phyloP scores from a whole-genome alignment of 345 rosid species.

The Euphorbia peplus region DNA sequence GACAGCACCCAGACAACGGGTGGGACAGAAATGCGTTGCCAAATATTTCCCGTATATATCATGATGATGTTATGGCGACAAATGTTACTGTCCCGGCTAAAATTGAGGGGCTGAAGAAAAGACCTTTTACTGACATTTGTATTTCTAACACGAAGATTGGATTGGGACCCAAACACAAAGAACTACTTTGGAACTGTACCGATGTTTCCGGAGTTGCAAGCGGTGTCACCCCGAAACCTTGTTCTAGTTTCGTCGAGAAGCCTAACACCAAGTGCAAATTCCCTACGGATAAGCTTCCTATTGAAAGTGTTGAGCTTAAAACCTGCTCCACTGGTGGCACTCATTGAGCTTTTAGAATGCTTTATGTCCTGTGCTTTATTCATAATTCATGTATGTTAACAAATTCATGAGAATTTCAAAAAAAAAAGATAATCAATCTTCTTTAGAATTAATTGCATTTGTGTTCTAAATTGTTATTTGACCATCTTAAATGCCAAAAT shows the following conservation, averaged over 20 bases:
- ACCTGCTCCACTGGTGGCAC: constrained; percentile 32
- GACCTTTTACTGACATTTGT: constrained; percentile 60
- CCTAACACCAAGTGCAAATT: constrained; percentile 40
- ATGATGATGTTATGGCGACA: constrained; percentile 47
- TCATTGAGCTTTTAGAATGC: background rate
- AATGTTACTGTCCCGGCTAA: constrained; percentile 53
- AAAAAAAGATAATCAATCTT: too few relatives aligned
- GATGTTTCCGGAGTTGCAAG: constrained; percentile 51
- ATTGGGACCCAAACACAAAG: constrained; percentile 35
- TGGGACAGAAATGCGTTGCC: constrained; percentile 68
- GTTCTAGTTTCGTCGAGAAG: constrained; percentile 46
- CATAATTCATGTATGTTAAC: too few relatives aligned
- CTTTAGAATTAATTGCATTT: too few relatives aligned
- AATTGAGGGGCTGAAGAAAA: constrained; percentile 48
- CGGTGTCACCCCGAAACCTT: constrained; percentile 52
- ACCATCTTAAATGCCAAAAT: too few relatives aligned
- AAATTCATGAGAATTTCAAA: too few relatives aligned
- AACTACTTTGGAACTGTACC: constrained; percentile 69
- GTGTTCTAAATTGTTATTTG: too few relatives aligned
- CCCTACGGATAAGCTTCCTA: constrained; percentile 55
- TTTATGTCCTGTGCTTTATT: too few relatives aligned
- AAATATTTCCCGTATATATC: constrained; percentile 45
- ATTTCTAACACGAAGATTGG: constrained; percentile 55
- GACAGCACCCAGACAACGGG: constrained; percentile 53
- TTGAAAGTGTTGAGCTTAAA: constrained; percentile 47